Percentiles rank a stretch among this genome's conserved stretches.
These are phyloP conservation scores for Penicillium sp. DNA, from an alignment of 2,329 filamentous ascomycete species.

Conservation along the genomic window DNA sequence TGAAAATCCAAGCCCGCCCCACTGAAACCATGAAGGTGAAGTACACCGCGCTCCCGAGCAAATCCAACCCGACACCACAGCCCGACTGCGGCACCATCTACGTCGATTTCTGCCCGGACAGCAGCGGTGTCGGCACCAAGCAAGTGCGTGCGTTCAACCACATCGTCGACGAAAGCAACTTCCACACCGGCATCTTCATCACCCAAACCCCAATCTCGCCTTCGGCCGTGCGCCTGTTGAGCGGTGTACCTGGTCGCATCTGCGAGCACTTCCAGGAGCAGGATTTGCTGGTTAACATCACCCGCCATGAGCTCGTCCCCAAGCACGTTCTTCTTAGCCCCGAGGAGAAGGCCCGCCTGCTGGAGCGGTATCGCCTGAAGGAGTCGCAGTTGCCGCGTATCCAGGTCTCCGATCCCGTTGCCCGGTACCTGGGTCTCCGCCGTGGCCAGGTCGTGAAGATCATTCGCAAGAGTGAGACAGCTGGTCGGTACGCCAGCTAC, in stretches of 20 bases:
- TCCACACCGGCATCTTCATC: slow-evolving; percentile 87
- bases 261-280: slow-evolving; percentile 96
- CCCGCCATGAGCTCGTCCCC: slow-evolving; percentile 92
- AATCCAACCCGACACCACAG: slow-evolving; percentile 66
- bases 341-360: slow-evolving; percentile 81
- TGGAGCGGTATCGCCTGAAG: slow-evolving; percentile 90
- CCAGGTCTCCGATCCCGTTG: slow-evolving; percentile 85
- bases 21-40: slow-evolving; percentile 80
- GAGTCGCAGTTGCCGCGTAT: slow-evolving; percentile 96
- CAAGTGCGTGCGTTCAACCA: slow-evolving; percentile 89
- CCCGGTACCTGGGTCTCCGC: slow-evolving; percentile 84
- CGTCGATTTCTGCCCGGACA: slow-evolving; percentile 83
- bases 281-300: slow-evolving; percentile 96
- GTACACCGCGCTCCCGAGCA: slow-evolving; percentile 69
- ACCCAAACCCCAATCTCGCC: slow-evolving; percentile 78
- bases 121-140: slow-evolving; percentile 74
- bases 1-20: slow-evolving; percentile 85
- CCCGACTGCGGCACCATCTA: slow-evolving; percentile 83
- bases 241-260: slow-evolving; percentile 70
- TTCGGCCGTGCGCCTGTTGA: slow-evolving; percentile 82
- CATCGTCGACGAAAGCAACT: slow-evolving; percentile 73
- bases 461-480: slow-evolving; percentile 91
- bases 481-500: slow-evolving; percentile 95
- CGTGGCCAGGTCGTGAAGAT: slow-evolving; percentile 97
- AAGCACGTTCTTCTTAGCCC: slow-evolving; percentile 85